Percentiles rank a stretch among this genome's conserved stretches.
These are phyloP conservation scores for Trichoderma erinaceum DNA, from an alignment of 495 filamentous ascomycete genomes.

Conservation along the genomic window DNA sequence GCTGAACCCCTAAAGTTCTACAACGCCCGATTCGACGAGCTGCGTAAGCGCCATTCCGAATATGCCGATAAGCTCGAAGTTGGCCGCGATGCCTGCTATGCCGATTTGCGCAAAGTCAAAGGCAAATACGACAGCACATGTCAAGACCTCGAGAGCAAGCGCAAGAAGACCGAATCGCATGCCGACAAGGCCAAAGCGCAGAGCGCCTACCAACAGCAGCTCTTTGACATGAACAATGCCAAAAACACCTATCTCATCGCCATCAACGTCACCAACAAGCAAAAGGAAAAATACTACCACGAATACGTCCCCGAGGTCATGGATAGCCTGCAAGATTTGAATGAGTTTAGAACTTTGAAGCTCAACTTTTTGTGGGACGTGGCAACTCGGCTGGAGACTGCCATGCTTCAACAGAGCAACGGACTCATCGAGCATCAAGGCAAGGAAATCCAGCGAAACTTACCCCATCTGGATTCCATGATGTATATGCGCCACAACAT, in stretches of 20 bases:
- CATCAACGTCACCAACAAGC: conserved; percentile 92
- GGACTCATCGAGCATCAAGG: conserved; percentile 63
- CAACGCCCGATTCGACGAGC: conserved; percentile 73
- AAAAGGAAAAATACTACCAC: conserved; percentile 94
- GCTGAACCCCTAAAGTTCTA: conserved; percentile 77
- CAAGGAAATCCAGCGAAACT: conserved; percentile 80
- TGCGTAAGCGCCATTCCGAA: conserved; percentile 85
- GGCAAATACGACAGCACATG: conserved; percentile 87
- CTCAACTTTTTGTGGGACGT: conserved; percentile 81
- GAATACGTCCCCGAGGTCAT: conserved; percentile 93
- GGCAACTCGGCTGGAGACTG: conserved; percentile 70
- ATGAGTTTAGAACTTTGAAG: conserved; percentile 75
- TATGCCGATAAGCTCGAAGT: conserved; percentile 83
- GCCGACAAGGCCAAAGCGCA: conserved; percentile 89
- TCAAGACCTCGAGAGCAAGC: conserved; percentile 86
- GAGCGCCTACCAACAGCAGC: conserved; percentile 80
- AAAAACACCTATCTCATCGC: conserved; percentile 97
- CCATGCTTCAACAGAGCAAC: conserved; percentile 62
- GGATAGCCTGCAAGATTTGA: conserved; percentile 85
- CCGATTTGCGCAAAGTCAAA: conserved; percentile 85
- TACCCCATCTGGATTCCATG: conserved; percentile 82
- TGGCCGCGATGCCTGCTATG: conserved; percentile 76
- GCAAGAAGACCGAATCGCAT: conserved; percentile 87
- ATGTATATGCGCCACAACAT: conserved; percentile 97
- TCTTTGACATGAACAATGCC: conserved; percentile 88